phyloP scores from a whole-genome alignment of 129 eudicot species.

The Pulicaria dysenterica region DNA sequence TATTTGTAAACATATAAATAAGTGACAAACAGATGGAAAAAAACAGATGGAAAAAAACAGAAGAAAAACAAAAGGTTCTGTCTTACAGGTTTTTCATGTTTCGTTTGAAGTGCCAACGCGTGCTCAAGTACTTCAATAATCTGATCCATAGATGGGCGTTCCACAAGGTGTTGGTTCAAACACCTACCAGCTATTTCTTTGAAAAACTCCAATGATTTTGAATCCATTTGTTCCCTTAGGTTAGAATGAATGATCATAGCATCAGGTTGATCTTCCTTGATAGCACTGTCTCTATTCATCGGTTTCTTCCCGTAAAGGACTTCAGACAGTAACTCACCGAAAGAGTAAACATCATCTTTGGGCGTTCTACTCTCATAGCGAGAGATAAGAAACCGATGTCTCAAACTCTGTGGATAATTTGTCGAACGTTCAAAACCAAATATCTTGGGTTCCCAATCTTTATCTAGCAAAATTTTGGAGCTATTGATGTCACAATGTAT shows the following conservation, averaged over 20 bases:
- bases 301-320: neutral
- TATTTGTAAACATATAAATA: no score
- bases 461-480: neutral
- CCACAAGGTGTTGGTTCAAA: neutral
- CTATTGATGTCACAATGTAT: constrained; percentile 16
- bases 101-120: neutral
- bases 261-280: no score
- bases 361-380: neutral
- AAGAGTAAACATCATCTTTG: constrained; percentile 7
- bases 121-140: neutral
- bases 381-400: neutral
- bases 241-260: no score
- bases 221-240: no score
- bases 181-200: neutral
- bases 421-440: neutral
- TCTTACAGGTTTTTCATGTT: neutral
- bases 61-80: no score
- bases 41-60: no score
- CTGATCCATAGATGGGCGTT: no score
- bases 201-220: no score
- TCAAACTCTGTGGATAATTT: neutral
- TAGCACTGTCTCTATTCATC: no score
- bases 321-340: neutral
- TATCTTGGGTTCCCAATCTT: constrained; percentile 13
- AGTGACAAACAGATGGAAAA: no score